Evolutionary conservation across 2,329 filamentous ascomycete genomes (phyloP).

Genomic region (Aspergillus floridensis): DNA sequence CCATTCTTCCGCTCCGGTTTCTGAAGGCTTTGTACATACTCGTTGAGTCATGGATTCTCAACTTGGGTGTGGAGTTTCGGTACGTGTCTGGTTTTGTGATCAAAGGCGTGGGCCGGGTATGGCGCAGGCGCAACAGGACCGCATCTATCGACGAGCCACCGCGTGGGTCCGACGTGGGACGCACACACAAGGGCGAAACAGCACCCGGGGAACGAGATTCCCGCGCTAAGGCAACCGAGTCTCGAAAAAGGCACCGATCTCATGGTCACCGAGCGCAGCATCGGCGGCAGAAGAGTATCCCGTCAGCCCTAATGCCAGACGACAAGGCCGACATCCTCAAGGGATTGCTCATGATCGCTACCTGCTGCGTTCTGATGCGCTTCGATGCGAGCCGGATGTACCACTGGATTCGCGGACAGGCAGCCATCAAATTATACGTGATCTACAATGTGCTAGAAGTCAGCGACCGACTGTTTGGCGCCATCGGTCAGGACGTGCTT

Average conservation of each 20-base stretch:
- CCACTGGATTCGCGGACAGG: constrained; percentile 92
- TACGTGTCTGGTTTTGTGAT: constrained; percentile 77
- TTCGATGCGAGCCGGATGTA: constrained; percentile 98
- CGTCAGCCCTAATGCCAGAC: constrained; percentile 78
- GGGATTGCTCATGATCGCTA: constrained; percentile 81
- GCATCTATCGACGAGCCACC: constrained; percentile 16
- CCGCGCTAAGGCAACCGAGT: constrained; percentile 16
- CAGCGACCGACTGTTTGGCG: constrained; percentile 82
- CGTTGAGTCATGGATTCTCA: constrained; percentile 71
- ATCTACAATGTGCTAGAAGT: constrained; percentile 97
- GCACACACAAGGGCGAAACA: constrained; percentile 17
- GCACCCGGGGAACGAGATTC: constrained; percentile 22
- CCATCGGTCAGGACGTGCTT: constrained; percentile 90
- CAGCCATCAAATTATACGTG: constrained; percentile 96
- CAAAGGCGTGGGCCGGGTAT: constrained; percentile 74
- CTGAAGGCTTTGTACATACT: constrained; percentile 75
- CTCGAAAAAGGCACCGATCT: constrained; percentile 28
- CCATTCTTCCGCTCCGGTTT: constrained; percentile 88
- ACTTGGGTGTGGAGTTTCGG: constrained; percentile 67
- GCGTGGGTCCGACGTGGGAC: constrained; percentile 22
- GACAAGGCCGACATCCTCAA: constrained; percentile 96
- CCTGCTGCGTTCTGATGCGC: constrained; percentile 79
- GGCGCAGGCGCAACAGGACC: constrained; percentile 54
- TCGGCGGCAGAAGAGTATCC: constrained; percentile 75
- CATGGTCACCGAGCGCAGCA: constrained; percentile 49